Evolutionary conservation across 2,329 filamentous ascomycete species (phyloP).

Genomic region (Penicillium olsonii): DNA sequence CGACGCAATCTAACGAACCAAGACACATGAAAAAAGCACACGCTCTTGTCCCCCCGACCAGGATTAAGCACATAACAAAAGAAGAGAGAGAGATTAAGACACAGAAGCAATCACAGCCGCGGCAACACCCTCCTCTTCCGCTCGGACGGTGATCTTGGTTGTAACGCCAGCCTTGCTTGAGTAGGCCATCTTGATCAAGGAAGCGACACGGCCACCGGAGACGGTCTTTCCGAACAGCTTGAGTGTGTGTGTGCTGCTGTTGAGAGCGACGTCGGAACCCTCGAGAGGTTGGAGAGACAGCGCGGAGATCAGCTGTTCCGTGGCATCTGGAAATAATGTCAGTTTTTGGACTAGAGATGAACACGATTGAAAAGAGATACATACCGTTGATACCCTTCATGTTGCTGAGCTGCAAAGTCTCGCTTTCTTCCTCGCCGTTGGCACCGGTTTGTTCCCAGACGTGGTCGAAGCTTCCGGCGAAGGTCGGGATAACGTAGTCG

Average conservation of each 20-base stretch:
- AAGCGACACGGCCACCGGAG: slow-evolving; percentile 83
- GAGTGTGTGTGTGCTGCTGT: slow-evolving; percentile 86
- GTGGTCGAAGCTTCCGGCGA: slow-evolving; percentile 91
- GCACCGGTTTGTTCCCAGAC: slow-evolving; percentile 92
- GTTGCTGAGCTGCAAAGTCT: slow-evolving; percentile 83
- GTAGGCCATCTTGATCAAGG: slow-evolving; percentile 87
- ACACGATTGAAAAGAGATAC: slow-evolving; percentile 35
- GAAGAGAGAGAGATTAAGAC: slow-evolving; percentile 56
- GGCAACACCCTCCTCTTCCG: slow-evolving; percentile 90
- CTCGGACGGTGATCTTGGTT: slow-evolving; percentile 89
- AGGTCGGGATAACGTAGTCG: slow-evolving; percentile 91
- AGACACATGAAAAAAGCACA: slow-evolving; percentile 15
- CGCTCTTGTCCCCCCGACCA: slow-evolving; percentile 14
- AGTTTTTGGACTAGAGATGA: slow-evolving; percentile 25
- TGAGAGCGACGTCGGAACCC: slow-evolving; percentile 87
- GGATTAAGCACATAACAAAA: slow-evolving; percentile 20
- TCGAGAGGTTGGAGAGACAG: slow-evolving; percentile 92
- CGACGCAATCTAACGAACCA: slow-evolving; percentile 14
- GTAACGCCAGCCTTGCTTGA: slow-evolving; percentile 91
- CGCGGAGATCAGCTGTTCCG: slow-evolving; percentile 81
- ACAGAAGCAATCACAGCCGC: slow-evolving; percentile 81
- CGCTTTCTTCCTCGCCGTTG: slow-evolving; percentile 84
- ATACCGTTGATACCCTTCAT: slow-evolving; percentile 91
- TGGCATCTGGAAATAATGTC: slow-evolving; percentile 69
- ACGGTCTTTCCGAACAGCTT: slow-evolving; percentile 97